These are phyloP conservation scores for Phytomonas sp. DNA, from an alignment of 208 protist species.

Conservation along the genomic window DNA sequence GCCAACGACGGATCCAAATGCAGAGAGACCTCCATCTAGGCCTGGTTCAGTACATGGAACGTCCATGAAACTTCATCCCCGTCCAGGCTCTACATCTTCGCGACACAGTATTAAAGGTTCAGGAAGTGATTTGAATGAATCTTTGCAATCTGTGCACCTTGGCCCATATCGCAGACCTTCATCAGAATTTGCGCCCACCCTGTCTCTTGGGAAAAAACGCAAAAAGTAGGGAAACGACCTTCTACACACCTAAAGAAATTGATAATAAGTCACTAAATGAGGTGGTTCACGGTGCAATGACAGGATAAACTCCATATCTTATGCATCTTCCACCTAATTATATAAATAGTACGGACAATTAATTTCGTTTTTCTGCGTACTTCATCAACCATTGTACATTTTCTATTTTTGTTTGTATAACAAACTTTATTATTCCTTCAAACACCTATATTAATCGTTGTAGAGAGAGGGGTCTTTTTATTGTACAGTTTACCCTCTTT, in stretches of 20 bases:
- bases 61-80: neutral
- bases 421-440: neutral
- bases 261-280: neutral
- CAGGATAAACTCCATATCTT: neutral
- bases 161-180: neutral
- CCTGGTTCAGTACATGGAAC: neutral
- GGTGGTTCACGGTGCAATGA: neutral
- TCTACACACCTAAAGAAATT: neutral
- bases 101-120: neutral
- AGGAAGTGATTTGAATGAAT: neutral
- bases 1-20: neutral
- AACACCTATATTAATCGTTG: neutral
- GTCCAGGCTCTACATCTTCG: neutral
- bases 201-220: neutral
- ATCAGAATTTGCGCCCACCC: neutral
- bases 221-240: neutral
- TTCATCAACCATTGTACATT: neutral
- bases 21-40: neutral
- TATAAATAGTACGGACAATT: neutral
- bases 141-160: neutral
- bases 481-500: neutral
- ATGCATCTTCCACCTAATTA: neutral
- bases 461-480: neutral
- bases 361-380: neutral
- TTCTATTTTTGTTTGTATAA: neutral